Conservation (phyloP, 805 yeast genomes). For the Kluyveromyces nonfermentans region DNA sequence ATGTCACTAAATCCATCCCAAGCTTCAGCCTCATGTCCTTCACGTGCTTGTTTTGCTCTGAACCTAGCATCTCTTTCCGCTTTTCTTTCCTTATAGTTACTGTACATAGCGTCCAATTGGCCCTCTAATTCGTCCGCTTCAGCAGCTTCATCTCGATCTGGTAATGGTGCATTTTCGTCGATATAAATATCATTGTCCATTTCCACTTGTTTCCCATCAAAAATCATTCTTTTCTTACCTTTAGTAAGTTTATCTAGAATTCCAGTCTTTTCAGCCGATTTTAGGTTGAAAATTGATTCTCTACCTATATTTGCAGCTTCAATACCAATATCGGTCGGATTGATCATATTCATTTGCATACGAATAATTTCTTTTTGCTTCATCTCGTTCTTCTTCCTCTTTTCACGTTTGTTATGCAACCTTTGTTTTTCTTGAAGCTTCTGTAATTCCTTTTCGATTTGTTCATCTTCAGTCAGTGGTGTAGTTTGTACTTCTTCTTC, state of each 20-base stretch:
- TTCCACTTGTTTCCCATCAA: conserved; percentile 44
- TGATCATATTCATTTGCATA: conserved; percentile 93
- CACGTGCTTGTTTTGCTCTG: conserved; percentile 63
- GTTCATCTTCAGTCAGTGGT: conserved; percentile 77
- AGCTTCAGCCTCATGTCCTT: conserved; percentile 63
- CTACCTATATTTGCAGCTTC: conserved; percentile 81
- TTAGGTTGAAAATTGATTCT: conserved; percentile 73
- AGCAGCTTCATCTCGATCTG: conserved; percentile 32
- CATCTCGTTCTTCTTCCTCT: conserved; percentile 68
- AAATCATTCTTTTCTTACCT: conserved; percentile 63
- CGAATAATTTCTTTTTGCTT: conserved; percentile 83
- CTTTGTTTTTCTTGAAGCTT: conserved; percentile 64
- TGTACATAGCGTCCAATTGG: conserved; percentile 77
- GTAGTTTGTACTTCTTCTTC: conserved; percentile 51
- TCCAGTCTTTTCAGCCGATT: conserved; percentile 83
- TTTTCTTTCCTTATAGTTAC: conserved; percentile 53
- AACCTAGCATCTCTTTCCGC: conserved; percentile 62
- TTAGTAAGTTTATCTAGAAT: conserved; percentile 59
- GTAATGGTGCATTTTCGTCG: conserved; percentile 33
- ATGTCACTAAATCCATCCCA: conserved; percentile 68
- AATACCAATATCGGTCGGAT: conserved; percentile 86
- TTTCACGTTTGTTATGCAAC: conserved; percentile 65
- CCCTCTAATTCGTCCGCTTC: conserved; percentile 65
- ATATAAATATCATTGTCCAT: conserved; percentile 50
- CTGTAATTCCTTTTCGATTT: conserved; percentile 75